These are phyloP conservation scores for Andrographis paniculata DNA, from an alignment of 305 asterid species.

Conservation along the genomic window DNA sequence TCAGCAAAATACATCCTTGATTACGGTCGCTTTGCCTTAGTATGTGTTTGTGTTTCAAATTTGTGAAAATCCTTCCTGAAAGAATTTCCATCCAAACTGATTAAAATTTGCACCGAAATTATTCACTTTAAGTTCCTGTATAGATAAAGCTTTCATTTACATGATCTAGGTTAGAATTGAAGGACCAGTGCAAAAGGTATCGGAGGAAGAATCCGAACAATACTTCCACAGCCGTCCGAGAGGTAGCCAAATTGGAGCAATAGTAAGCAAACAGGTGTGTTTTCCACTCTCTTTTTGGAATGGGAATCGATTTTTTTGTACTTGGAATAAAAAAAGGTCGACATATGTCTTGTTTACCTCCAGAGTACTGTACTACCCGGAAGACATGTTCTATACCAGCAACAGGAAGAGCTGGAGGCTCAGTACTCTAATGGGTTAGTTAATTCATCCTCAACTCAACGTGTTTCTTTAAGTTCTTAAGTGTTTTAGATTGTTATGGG, in stretches of 20 bases:
- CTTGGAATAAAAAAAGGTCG: too few relatives aligned
- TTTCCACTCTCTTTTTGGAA: conserved; percentile 10
- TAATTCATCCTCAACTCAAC: conserved; percentile 15
- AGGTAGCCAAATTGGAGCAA: conserved; percentile 95
- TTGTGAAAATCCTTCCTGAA: too few relatives aligned
- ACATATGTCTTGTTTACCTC: conserved; percentile 19
- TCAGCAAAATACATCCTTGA: too few relatives aligned
- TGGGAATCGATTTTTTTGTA: too few relatives aligned
- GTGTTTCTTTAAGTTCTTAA: too few relatives aligned
- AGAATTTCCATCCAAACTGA: too few relatives aligned
- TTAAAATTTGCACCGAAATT: too few relatives aligned
- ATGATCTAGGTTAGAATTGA: conserved; percentile 77
- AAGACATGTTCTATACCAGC: conserved; percentile 57
- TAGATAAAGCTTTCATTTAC: conserved; percentile 13
- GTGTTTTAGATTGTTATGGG: too few relatives aligned
- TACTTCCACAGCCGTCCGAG: conserved; percentile 96
- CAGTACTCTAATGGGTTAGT: conserved; percentile 76
- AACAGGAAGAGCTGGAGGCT: conserved; percentile 65
- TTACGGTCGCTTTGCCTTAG: too few relatives aligned
- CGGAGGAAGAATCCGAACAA: conserved; percentile 78
- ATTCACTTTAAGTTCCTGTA: conserved; percentile 14
- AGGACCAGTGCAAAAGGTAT: conserved; percentile 78
- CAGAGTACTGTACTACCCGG: conserved; percentile 82
- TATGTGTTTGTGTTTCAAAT: too few relatives aligned
- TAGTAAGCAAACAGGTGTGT: conserved; percentile 83